A percentile compares a stretch with the other conserved stretches of the same genome.
phyloP scores from a whole-genome alignment of 176 grass and related monocot species.

The Carex pumila region DNA sequence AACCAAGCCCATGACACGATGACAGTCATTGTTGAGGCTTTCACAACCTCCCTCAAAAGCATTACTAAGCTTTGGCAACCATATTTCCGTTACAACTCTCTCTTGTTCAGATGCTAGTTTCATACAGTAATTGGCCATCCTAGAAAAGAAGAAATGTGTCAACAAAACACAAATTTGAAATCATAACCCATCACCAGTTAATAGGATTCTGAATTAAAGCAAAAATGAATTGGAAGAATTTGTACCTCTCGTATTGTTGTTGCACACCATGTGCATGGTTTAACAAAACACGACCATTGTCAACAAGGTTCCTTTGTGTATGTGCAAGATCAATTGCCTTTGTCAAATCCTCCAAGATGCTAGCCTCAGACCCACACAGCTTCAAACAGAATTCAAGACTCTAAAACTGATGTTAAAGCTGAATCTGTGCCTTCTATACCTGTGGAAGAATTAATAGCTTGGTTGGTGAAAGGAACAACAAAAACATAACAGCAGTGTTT shows the following conservation, averaged over 20 bases:
- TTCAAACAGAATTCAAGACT: conserved; percentile 89
- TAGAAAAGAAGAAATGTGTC: conserved; percentile 21
- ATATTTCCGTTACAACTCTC: conserved; percentile 66
- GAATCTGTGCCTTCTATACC: conserved; percentile 69
- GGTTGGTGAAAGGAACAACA: conserved; percentile 4
- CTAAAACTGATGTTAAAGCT: conserved; percentile 82
- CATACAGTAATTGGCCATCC: conserved; percentile 91
- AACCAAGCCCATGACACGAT: conserved; percentile 79
- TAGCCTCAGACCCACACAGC: conserved; percentile 87
- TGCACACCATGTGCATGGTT: conserved; percentile 75
- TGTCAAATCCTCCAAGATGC: conserved; percentile 83
- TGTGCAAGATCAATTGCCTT: conserved; percentile 87
- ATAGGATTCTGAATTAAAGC: background rate
- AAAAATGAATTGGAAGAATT: background rate
- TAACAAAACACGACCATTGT: conserved; percentile 83
- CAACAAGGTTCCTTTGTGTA: conserved; percentile 65
- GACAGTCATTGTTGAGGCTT: conserved; percentile 69
- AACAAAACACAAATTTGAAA: conserved; percentile 8
- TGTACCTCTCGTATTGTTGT: conserved; percentile 96
- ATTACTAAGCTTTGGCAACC: conserved; percentile 77
- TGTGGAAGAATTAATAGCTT: conserved; percentile 27
- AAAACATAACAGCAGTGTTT: background rate
- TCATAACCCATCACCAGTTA: background rate
- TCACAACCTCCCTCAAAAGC: conserved; percentile 70
- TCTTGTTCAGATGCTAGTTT: conserved; percentile 90